Evolutionary conservation across 2,329 filamentous ascomycete genomes (phyloP).

Genomic region (Purpureocillium takamizusanense): DNA sequence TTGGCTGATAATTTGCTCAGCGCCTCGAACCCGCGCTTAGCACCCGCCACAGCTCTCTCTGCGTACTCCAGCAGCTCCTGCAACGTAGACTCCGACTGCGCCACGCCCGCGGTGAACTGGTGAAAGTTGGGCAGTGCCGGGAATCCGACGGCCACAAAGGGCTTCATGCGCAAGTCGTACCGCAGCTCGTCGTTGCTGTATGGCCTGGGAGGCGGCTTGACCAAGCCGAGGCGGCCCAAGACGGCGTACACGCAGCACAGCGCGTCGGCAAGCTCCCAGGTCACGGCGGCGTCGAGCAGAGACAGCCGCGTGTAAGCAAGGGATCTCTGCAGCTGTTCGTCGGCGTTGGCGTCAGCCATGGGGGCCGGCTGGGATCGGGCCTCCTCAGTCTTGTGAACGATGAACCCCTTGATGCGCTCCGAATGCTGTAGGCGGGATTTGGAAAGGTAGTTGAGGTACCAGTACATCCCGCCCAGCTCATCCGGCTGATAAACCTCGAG

Average conservation of each 20-base stretch:
- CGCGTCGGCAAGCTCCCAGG: constrained; percentile 45
- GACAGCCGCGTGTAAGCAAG: constrained; percentile 49
- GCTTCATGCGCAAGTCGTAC: constrained; percentile 81
- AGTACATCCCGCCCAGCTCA: constrained; percentile 84
- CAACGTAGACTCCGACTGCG: constrained; percentile 28
- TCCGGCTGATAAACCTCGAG: constrained; percentile 80
- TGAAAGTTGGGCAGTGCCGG: constrained; percentile 59
- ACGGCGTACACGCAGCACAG: constrained; percentile 56
- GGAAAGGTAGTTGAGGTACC: constrained; percentile 70
- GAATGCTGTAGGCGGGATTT: constrained; percentile 60
- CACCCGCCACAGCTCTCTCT: constrained; percentile 34
- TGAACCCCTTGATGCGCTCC: constrained; percentile 63
- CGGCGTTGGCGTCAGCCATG: constrained; percentile 16
- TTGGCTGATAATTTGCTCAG: constrained; percentile 40
- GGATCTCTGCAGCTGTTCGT: constrained; percentile 37
- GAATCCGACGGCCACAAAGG: constrained; percentile 61
- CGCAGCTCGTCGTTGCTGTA: constrained; percentile 61
- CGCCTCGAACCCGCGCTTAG: constrained; percentile 47
- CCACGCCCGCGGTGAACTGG: constrained; percentile 41
- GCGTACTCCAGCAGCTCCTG: constrained; percentile 34
- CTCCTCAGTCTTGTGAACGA: constrained; percentile 31
- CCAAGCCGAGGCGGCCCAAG: constrained; percentile 47
- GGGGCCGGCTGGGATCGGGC: constrained; percentile 9
- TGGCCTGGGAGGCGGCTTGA: constrained; percentile 44
- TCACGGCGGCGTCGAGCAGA: constrained; percentile 57